Base-by-base conservation (phyloP, 345 rosid species). In the Carallia pectinifolia region DNA sequence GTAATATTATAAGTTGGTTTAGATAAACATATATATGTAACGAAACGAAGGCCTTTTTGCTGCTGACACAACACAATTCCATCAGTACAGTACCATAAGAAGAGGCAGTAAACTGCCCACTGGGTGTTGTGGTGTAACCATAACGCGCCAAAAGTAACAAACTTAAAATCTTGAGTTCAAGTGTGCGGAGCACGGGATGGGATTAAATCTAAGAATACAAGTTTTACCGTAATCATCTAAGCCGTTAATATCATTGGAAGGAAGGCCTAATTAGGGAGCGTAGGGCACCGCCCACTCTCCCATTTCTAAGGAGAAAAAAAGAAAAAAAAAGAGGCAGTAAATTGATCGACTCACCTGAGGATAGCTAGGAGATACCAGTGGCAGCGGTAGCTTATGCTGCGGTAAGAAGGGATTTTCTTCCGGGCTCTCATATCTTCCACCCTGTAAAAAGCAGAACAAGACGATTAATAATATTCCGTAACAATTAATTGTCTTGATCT, bases 341-440 rank as follows among this genome's bases (percentile, higher is more conserved):
- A 23, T 23, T 23, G 23, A 23, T 23, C 23, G 23, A 73, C 62
- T 72, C 77, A 87, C 98, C 89, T 29, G 66, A 33, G 90, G 76
- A 81, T 81, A 85, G 33, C 77, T 72, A 66, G 64, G 60, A 6
- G 75, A 37, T 36, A 85, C 74, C 15, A 77, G 9, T 1, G 87
- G 71, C 6, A 58, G 67, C 38, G 96, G 97, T 55, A 87, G 74
- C 50, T 55, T 61, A 1, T 86, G 87, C 3, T 86, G 87, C 3
- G 90, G 90, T 73, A 91, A 94, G 84, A 91, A 94, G 29, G 97
- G 90, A 74, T 78, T 82, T 77, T 94, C 98, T 82, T 89, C 93
- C 4, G 97, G 95, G 59, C 84, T 87, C 48, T 65, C 87, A 62
- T 88, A 94, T 75, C 97, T 86, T 61, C 96, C 97, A 7, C 80